Conservation (phyloP, 2,329 filamentous ascomycete genomes). For the Bipolaris oryzae region DNA sequence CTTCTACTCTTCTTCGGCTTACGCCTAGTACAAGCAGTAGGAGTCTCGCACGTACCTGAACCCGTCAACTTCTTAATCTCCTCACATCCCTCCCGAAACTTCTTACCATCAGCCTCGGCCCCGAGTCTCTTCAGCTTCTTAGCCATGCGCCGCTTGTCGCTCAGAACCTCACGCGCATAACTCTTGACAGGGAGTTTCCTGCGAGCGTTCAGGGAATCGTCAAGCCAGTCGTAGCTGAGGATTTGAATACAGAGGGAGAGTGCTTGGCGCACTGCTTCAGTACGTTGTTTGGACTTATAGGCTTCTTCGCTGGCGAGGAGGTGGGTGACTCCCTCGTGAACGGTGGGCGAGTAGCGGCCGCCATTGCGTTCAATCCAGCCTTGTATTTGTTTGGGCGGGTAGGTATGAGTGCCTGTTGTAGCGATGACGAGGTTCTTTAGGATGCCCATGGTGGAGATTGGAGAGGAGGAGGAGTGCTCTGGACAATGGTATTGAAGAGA, state of each 20-base stretch:
- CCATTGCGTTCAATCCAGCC: slow-evolving; percentile 69
- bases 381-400: slow-evolving; percentile 59
- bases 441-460: slow-evolving; percentile 37
- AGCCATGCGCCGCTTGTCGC: slow-evolving; percentile 41
- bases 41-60: slow-evolving; percentile 46
- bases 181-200: slow-evolving; percentile 40
- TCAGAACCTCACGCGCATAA: slow-evolving; percentile 42
- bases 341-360: slow-evolving; percentile 60
- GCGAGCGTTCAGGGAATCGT: slow-evolving; percentile 54
- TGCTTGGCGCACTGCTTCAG: slow-evolving; percentile 41
- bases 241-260: slow-evolving; percentile 35
- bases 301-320: slow-evolving; percentile 69
- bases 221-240: slow-evolving; percentile 54
- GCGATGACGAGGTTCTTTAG: slow-evolving; percentile 64
- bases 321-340: slow-evolving; percentile 70
- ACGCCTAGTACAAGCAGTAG: slow-evolving; percentile 9
- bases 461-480: too few relatives aligned
- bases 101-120: slow-evolving; percentile 34
- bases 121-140: slow-evolving; percentile 38
- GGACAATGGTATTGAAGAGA: not conserved
- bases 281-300: slow-evolving; percentile 64
- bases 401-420: slow-evolving; percentile 63
- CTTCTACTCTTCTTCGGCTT: slow-evolving; percentile 24
- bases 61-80: slow-evolving; percentile 38
- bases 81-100: slow-evolving; percentile 41